Base-by-base conservation (phyloP, 352 stramenopile species). In the Phytopythium montanum region DNA sequence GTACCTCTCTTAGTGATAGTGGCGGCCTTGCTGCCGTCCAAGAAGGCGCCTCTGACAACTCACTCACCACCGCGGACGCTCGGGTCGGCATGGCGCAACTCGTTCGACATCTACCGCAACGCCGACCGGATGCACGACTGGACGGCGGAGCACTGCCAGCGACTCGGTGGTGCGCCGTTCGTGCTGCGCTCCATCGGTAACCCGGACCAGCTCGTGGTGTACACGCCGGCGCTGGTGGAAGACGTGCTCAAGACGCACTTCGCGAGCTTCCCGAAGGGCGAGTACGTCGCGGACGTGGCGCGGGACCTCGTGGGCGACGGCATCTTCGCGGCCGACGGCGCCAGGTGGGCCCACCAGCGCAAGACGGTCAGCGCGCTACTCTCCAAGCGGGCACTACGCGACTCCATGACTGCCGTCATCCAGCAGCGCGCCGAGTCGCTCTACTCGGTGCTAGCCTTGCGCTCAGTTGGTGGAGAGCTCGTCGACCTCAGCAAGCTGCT, bases 181-280 rank as follows among this genome's bases (percentile, higher is more conserved):
- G 31, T 74, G 44, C 31, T 87, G 16, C 54, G 66, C 39, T 64
- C 69, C 18, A 45, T 77, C 6, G 69, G 69, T 5, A 70, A 62
- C 0, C 65, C 62, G 7, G 66, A 81, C 16, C 58, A 73, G 52
- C 63, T 65, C 14, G 48, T 84, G 18, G 13, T 87, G 2, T 81
- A 65, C 31, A 86, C 72, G 16, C 65, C 66, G 18, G 36, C 77
- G 41, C 56, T 59, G 0, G 69, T 85, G 26, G 78, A 88, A 28
- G 78, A 88, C 48, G 73, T 85, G 34, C 61, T 79, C 55, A 81
- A 84, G 55, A 84, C 65, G 23, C 68, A 92, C 21, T 95, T 93
- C 52, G 71, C 81, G 34, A 82, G 71, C 53, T 94, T 92, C 59
- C 62, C 69, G 3, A 95, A 95, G 65, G 83, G 66, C 38, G 39